Evolutionary conservation across 2,329 filamentous ascomycete genomes (phyloP).

Genomic region (Penicillium italicum): DNA sequence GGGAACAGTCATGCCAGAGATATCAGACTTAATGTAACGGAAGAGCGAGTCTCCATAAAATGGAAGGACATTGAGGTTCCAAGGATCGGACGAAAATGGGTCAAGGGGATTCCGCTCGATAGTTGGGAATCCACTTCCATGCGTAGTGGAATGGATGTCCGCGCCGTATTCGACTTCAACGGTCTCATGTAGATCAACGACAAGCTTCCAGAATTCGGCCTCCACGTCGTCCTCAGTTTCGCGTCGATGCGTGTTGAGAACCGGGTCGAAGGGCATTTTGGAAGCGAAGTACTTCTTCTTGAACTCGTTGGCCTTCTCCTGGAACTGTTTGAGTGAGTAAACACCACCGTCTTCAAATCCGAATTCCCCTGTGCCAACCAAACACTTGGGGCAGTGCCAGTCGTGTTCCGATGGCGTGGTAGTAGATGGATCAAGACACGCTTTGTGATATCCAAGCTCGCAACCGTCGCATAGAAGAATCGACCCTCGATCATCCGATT

Average conservation of each 20-base stretch:
- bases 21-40: constrained; percentile 94
- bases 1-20: constrained; percentile 97
- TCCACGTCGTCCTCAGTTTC: constrained; percentile 95
- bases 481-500: constrained; percentile 66
- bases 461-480: constrained; percentile 87
- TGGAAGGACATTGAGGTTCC: constrained; percentile 93
- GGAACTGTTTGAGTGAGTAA: constrained; percentile 92
- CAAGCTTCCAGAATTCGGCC: constrained; percentile 92
- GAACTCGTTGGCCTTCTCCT: constrained; percentile 92
- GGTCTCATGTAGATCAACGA: constrained; percentile 88
- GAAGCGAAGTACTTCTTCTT: constrained; percentile 90
- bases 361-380: constrained; percentile 94
- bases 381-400: constrained; percentile 93
- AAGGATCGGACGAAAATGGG: constrained; percentile 81
- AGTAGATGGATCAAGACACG: constrained; percentile 83
- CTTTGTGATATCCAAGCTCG: constrained; percentile 80
- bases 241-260: constrained; percentile 72
- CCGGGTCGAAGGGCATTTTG: constrained; percentile 82
- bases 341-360: constrained; percentile 95
- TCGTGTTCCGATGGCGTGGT: constrained; percentile 75
- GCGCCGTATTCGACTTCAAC: constrained; percentile 98
- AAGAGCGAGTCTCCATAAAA: constrained; percentile 90
- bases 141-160: constrained; percentile 96
- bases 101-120: constrained; percentile 86
- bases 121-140: constrained; percentile 94